Base-by-base conservation (phyloP, 176 grass and related monocot species). In the Tuctoria greenei region DNA sequence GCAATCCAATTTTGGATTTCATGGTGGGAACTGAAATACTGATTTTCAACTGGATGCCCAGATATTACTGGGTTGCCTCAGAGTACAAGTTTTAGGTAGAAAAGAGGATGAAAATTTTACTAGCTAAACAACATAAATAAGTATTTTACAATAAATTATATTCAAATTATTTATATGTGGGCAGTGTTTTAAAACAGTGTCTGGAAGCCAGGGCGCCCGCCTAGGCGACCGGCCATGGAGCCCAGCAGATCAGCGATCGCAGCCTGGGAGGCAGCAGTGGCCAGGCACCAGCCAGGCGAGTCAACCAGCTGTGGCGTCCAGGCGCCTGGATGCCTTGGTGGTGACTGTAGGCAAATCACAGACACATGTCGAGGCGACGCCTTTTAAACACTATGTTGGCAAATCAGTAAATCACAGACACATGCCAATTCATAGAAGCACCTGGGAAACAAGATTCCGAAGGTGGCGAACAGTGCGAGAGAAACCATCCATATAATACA, bases 401-500 rank as follows among this genome's bases (percentile, higher is more conserved):
- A 31, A 1, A 31, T n/a, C n/a, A 46, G 12, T 13, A 46, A 46
- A 46, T 27, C n/a, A 77, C 66, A 49, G 16, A 28, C 20, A 47
- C 37, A 67, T 1, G 26, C 35, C 31, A 3, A 54, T 50, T 59
- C 21, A 8, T 72, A 46, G 44, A 86, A 71, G 45, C 35, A 98
- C 95, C 95, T 95, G 89, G 31, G 91, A 98, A 88, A 98, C 89
- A 74, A 95, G 89, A 90, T 94, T 94, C 60, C 91, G 71, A 37
- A 98, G 83, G 70, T 98, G 91, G 4, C 95, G 84, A 78, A 88
- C 91, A 2, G 95, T 89, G 72, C 88, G 89, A 70, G 92, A 93
- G 66, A 93, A 98, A 44, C 91, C 95, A 86, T 98, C 95, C 89
- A 98, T 98, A 61, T 90, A 98, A 71, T 95, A 92, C 18, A 95